phyloP scores from a whole-genome alignment of 2,329 filamentous ascomycete species.

The Elsinoe perseae region DNA sequence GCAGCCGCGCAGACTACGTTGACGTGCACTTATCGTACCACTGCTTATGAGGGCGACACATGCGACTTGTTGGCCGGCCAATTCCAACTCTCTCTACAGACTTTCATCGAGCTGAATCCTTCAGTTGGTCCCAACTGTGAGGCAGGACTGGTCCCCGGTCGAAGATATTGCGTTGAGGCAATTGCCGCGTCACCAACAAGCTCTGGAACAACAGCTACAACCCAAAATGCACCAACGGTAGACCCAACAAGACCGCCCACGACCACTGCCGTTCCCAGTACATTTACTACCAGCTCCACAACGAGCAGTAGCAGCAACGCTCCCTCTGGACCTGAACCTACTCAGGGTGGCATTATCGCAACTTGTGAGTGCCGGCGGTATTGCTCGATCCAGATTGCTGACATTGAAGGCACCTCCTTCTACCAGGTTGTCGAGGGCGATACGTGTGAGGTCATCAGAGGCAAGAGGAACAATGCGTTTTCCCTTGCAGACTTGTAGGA shows the following conservation, averaged over 20 bases:
- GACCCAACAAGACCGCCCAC: too few species aligned
- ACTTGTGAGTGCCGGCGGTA: background rate
- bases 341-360: background rate
- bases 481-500: background rate
- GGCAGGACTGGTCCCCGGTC: background rate
- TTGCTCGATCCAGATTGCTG: too few species aligned
- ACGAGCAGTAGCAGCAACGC: too few species aligned
- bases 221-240: too few species aligned
- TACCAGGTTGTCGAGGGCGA: background rate
- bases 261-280: background rate
- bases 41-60: background rate
- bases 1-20: too few species aligned
- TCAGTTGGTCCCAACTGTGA: background rate
- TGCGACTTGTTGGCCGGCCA: background rate
- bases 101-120: background rate
- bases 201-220: background rate
- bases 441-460: background rate
- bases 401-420: background rate
- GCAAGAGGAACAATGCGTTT: background rate
- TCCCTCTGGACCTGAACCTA: background rate
- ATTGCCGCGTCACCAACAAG: background rate
- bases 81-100: background rate
- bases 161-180: background rate
- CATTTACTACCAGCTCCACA: too few species aligned
- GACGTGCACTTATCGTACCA: background rate